Conservation (phyloP, 129 eudicot species). For the Daucus carota region DNA sequence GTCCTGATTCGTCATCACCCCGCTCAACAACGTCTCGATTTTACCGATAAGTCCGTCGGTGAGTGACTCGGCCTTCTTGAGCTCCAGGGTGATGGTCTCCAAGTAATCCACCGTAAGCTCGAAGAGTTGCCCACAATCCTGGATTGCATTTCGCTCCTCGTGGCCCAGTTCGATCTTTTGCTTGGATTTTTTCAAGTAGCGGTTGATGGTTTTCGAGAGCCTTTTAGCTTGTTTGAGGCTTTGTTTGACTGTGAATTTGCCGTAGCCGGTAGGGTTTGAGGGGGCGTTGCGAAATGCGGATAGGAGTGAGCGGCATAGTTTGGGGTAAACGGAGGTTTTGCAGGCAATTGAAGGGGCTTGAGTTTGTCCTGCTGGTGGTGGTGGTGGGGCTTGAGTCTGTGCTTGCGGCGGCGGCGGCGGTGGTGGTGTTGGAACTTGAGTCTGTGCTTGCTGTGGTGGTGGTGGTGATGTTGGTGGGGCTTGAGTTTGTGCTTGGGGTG, state of each 20-base stretch:
- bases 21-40: constrained; percentile 7
- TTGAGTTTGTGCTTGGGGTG: too few species aligned
- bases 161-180: background rate
- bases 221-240: constrained; percentile 6
- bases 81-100: constrained; percentile 2
- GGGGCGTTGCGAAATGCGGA: constrained; percentile 2
- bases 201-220: background rate
- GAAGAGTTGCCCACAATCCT: constrained; percentile 1
- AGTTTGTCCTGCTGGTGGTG: background rate
- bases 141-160: background rate
- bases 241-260: constrained; percentile 7
- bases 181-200: background rate
- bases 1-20: constrained; percentile 10
- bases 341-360: constrained; percentile 6
- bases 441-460: background rate
- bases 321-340: background rate
- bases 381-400: background rate
- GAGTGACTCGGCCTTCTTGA: background rate
- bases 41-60: constrained; percentile 7
- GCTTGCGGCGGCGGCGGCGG: background rate
- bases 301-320: constrained; percentile 3
- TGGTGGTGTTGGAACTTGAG: background rate
- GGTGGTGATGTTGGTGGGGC: background rate
- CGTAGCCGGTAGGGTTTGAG: background rate
- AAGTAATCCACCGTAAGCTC: constrained; percentile 3